These are phyloP conservation scores for Pichia gijzeniarum DNA, from an alignment of 805 yeast species.

Conservation along the genomic window DNA sequence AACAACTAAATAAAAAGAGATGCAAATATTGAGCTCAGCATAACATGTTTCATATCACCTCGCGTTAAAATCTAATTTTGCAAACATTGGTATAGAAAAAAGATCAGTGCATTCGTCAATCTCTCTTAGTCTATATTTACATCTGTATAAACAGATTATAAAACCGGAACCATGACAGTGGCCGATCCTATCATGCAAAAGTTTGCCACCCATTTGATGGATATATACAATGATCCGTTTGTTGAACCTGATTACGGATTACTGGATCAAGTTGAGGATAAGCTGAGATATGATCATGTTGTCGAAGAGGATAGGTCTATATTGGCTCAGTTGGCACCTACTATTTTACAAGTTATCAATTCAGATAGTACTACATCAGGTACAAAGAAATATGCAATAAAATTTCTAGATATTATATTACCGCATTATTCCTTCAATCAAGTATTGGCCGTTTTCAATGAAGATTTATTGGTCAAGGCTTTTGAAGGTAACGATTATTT, in stretches of 20 bases:
- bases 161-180: conserved; percentile 3
- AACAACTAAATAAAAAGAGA: background rate
- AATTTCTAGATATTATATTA: conserved; percentile 24
- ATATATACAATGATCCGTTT: conserved; percentile 6
- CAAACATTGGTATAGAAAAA: too few species aligned
- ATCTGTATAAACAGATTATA: too few species aligned
- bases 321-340: conserved; percentile 17
- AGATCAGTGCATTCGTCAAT: too few species aligned
- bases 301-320: conserved; percentile 13
- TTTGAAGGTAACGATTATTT: conserved; percentile 23
- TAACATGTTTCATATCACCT: too few species aligned
- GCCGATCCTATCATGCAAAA: conserved; percentile 19
- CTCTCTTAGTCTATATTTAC: too few species aligned
- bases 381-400: conserved; percentile 16
- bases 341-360: conserved; percentile 20
- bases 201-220: conserved; percentile 16
- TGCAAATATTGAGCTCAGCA: too few species aligned
- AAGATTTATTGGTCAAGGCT: conserved; percentile 27
- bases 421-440: conserved; percentile 25
- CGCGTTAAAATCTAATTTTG: too few species aligned
- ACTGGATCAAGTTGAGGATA: conserved; percentile 15
- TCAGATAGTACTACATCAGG: conserved; percentile 20
- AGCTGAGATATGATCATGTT: conserved; percentile 15
- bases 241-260: conserved; percentile 14
- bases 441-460: conserved; percentile 20